Evolutionary conservation across 2,329 filamentous ascomycete species (phyloP).

Genomic region (Apiospora sp.): DNA sequence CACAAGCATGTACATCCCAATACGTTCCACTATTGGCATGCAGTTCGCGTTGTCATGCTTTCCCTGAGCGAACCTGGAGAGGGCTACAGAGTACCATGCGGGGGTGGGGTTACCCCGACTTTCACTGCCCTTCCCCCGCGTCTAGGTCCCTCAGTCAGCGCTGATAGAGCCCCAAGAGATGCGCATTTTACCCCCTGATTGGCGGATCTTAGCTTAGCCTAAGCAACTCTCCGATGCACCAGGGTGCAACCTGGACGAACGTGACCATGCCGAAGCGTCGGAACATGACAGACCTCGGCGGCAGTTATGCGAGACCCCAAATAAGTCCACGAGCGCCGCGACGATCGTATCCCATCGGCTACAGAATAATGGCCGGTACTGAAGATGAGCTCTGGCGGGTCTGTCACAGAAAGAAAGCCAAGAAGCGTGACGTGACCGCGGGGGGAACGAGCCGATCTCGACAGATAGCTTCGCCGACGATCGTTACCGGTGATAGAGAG

Average conservation of each 20-base stretch:
- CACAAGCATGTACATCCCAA: neutral
- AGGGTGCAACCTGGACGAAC: neutral
- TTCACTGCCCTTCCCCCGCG: neutral
- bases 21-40: neutral
- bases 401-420: neutral
- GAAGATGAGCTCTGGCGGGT: neutral
- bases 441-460: neutral
- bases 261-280: slow-evolving; percentile 1
- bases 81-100: neutral
- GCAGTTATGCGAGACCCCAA: neutral
- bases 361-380: neutral
- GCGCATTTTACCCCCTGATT: slow-evolving; percentile 20
- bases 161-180: neutral
- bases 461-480: neutral
- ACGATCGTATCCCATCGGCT: neutral
- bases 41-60: neutral
- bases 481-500: neutral
- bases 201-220: slow-evolving; percentile 16
- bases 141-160: neutral
- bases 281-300: neutral
- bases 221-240: neutral
- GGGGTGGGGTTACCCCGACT: slow-evolving; percentile 19
- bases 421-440: neutral
- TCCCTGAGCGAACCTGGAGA: neutral
- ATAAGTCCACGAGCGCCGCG: neutral